A percentile compares a stretch with the other conserved stretches of the same genome.
These are phyloP conservation scores for Cladobotryum protrusum DNA, from an alignment of 2,329 filamentous ascomycete species.

Conservation along the genomic window DNA sequence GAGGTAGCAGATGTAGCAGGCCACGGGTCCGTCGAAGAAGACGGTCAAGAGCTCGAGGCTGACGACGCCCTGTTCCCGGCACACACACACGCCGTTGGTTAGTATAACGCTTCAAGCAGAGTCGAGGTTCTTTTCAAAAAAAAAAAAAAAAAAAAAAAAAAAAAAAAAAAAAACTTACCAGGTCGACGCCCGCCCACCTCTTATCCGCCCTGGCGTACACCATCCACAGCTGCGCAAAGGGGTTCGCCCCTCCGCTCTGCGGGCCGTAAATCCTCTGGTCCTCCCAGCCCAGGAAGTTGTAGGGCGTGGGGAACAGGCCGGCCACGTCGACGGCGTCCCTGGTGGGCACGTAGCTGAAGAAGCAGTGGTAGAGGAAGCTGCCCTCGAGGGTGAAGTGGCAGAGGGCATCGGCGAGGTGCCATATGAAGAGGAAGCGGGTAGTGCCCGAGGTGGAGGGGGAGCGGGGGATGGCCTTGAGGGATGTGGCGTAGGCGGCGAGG, in stretches of 20 bases:
- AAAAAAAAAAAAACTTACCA: constrained; percentile 34
- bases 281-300: constrained; percentile 45
- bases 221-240: constrained; percentile 59
- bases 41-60: constrained; percentile 62
- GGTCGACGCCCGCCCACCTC: constrained; percentile 57
- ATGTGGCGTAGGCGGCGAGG: constrained; percentile 42
- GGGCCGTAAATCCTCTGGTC: constrained; percentile 47
- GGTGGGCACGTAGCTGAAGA: constrained; percentile 55
- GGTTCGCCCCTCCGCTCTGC: constrained; percentile 48
- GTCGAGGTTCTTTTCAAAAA: too few species aligned
- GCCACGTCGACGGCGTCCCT: constrained; percentile 24
- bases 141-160: background rate
- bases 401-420: constrained; percentile 89
- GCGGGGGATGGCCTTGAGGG: constrained; percentile 41
- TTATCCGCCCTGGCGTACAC: constrained; percentile 60
- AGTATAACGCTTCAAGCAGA: too few species aligned
- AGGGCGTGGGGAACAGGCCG: constrained; percentile 40
- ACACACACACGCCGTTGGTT: too few species aligned
- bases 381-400: constrained; percentile 91
- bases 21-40: constrained; percentile 54
- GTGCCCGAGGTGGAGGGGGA: constrained; percentile 41
- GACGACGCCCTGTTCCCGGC: constrained; percentile 52
- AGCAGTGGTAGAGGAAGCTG: constrained; percentile 87
- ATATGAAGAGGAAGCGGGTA: constrained; percentile 77
- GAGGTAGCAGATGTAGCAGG: constrained; percentile 54